Base-by-base conservation (phyloP, 371 early-diverging fungal genomes). In the Syncephalastrum racemosum region DNA sequence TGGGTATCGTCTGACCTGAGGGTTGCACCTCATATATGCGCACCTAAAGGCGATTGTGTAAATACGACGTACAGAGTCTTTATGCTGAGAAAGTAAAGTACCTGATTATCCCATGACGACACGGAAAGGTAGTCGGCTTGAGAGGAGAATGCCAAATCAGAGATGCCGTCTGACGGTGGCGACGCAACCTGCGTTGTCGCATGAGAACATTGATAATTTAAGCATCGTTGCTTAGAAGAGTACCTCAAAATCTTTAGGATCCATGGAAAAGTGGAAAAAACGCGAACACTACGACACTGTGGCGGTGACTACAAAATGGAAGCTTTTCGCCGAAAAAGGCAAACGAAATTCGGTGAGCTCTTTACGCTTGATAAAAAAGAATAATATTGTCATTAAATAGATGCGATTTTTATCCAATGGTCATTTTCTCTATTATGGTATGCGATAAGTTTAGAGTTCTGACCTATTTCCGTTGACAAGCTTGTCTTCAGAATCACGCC, bases 21-120 rank as follows among this genome's bases (percentile, higher is more conserved):
- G 79, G 66, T 45, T 89, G 85, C 36, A 95, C 85, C 70, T 96
- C 94, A 70, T 92, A 96, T 60, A 96, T 90, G 56, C 95, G 84
- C 41, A 95, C 94, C 94, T 95, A 70, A 5, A 57, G 18, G 46
- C 23, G 42, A 22, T 20, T 6, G 7, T 22, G 22, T 20, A 15
- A 24, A 20, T n/a, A 22, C 8, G 19, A 54, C 42, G 23, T 18
- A 10, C 19, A 10, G 6, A n/a, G 14, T 22, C 24, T 5, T 42
- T 4, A n/a, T 13, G 23, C 53, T 15, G 2, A 49, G n/a, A n/a
- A 20, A 36, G n/a, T 13, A 27, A 22, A 60, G 46, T 81, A 92
- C 95, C 72, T 89, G 86, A 68, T 92, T 91, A 74, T 97, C 95
- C 96, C 97, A 97, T 7, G 94, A 92, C 16, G 90, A 77, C 0